These are phyloP conservation scores for Simmondsia chinensis DNA, from an alignment of 148 eudicot species.

Conservation along the genomic window DNA sequence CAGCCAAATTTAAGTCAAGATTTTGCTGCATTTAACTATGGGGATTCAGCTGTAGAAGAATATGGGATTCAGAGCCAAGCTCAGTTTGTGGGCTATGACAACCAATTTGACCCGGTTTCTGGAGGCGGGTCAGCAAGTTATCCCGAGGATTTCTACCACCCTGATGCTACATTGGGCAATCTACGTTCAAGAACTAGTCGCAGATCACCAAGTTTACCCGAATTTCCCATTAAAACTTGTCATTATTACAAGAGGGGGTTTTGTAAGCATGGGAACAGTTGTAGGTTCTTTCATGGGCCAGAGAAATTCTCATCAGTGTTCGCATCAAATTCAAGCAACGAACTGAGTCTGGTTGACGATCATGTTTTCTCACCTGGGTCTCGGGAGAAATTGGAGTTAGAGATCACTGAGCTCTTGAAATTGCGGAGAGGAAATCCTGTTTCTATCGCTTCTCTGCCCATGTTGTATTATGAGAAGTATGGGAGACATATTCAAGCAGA, in stretches of 20 bases:
- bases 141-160: constrained; percentile 25
- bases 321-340: constrained; percentile 28
- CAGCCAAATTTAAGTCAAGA: constrained; percentile 16
- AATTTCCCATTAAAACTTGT: constrained; percentile 60
- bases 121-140: constrained; percentile 15
- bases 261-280: constrained; percentile 74
- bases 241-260: constrained; percentile 70
- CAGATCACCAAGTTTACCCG: constrained; percentile 31
- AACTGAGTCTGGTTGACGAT: constrained; percentile 30
- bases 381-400: constrained; percentile 37
- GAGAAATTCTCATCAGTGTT: constrained; percentile 24
- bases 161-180: constrained; percentile 25
- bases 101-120: constrained; percentile 28
- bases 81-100: constrained; percentile 28
- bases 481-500: constrained; percentile 49
- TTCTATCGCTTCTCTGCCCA: constrained; percentile 51
- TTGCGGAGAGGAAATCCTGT: constrained; percentile 34
- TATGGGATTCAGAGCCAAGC: constrained; percentile 17
- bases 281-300: constrained; percentile 60
- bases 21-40: constrained; percentile 15
- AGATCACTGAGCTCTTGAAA: constrained; percentile 43
- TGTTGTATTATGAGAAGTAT: constrained; percentile 37
- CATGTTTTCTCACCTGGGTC: constrained; percentile 32
- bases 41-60: constrained; percentile 34
- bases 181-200: constrained; percentile 26